These are phyloP conservation scores for Xylariaceae sp. DNA, from an alignment of 2,329 filamentous ascomycete genomes.

Conservation along the genomic window DNA sequence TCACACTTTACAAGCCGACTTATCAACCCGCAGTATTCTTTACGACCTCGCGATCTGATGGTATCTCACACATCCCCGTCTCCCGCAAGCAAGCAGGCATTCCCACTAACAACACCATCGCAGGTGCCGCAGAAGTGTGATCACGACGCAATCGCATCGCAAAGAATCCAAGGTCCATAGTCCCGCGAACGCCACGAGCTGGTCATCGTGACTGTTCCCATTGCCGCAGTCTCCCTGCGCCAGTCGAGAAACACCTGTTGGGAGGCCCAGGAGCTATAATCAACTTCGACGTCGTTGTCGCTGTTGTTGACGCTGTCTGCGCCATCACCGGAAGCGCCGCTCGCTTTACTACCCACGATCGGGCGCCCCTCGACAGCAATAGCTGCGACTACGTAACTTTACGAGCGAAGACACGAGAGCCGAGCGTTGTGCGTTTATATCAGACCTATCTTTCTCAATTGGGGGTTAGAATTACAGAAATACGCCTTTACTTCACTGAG, in stretches of 20 bases:
- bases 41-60: not conserved
- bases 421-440: not conserved
- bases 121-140: not conserved
- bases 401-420: not conserved
- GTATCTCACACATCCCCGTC: not conserved
- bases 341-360: too few species aligned
- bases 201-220: too few species aligned
- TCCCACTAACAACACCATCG: conserved; percentile 1
- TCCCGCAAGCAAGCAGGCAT: not conserved
- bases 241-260: too few species aligned
- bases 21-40: not conserved
- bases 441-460: not conserved
- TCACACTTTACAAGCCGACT: not conserved
- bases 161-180: not conserved
- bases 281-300: too few species aligned
- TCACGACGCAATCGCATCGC: not conserved
- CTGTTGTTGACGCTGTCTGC: too few species aligned
- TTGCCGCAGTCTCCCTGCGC: too few species aligned
- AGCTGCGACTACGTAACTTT: not conserved
- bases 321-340: too few species aligned
- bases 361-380: not conserved
- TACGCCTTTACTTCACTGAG: not conserved
- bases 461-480: not conserved
- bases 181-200: too few species aligned
- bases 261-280: too few species aligned